These are phyloP conservation scores for Petrea volubilis DNA, from an alignment of 257 asterid genomes.

Conservation along the genomic window DNA sequence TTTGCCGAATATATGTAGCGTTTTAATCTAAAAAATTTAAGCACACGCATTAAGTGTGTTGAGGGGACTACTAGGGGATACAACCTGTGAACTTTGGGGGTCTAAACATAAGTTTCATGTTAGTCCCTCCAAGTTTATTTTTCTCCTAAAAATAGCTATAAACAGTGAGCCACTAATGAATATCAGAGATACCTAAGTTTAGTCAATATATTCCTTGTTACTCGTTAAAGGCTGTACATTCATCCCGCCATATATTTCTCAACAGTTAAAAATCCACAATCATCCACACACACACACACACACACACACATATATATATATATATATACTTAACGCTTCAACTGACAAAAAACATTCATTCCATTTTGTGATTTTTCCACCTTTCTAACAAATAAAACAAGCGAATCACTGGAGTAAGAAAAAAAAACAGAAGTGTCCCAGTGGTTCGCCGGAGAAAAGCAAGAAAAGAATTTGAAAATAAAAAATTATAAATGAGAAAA, in stretches of 20 bases:
- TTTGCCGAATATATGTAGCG: no score
- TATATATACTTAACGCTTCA: no score
- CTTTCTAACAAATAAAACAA: not conserved
- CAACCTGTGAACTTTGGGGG: no score
- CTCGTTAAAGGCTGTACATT: constrained; percentile 13
- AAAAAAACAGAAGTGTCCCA: no score
- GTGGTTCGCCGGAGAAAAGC: constrained; percentile 41
- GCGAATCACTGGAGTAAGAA: constrained; percentile 44
- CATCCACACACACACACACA: not conserved
- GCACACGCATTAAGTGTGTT: no score
- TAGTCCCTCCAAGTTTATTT: not conserved
- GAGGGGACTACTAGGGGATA: no score
- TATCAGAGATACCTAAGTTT: not conserved
- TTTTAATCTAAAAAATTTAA: no score
- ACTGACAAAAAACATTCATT: no score
- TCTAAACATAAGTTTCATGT: not conserved
- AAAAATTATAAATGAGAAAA: not conserved
- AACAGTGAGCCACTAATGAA: not conserved
- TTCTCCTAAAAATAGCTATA: not conserved
- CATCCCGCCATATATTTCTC: constrained; percentile 27
- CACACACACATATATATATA: no score
- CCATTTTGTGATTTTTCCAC: no score
- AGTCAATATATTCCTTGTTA: not conserved
- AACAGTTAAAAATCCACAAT: no score
- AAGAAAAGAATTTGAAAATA: not conserved